Base-by-base conservation (phyloP, 1,284 basidiomycete species). In the Trametes versicolor region DNA sequence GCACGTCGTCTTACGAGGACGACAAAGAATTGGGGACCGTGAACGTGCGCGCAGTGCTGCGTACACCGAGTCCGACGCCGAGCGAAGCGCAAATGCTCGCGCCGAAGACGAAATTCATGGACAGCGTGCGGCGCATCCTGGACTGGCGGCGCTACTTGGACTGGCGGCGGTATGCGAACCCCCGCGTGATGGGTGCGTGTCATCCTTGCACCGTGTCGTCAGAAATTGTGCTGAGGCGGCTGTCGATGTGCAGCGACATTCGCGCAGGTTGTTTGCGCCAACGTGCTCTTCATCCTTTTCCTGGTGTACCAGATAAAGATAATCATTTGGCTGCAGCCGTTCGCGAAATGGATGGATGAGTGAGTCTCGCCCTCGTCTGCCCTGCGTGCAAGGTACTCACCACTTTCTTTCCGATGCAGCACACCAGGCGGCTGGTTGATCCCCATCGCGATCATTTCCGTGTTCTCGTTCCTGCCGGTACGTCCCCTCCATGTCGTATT, bases 391-490 rank as follows among this genome's bases (percentile, higher is more conserved):
- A 21, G 1, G 13, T 23, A 36, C 47, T 53, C 25, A 57, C n/a
- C n/a, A 6, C 21, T 19, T n/a, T 32, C 47, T 37, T 13, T 9
- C 17, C n/a, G n/a, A 6, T 32, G 19, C 29, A 78, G 77, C 41
- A 66, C 76, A 19, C 73, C 73, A 3, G 75, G 67, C 36, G 95
- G 95, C 19, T 97, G 90, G 89, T 74, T 91, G 17, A 93, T 97
- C 50, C 95, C 95, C 1, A 94, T 96, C 52, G 92, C 79, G 51
- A 81, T 95, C 58, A 81, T 94, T 37, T 91, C 94, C 72, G 80
- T 94, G 65, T 86, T 94, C 34, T 92, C 91, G 0, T 91, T 93
- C 75, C 91, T 90, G 65, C 91, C 90, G 0, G 90, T 90, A 71
- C 65, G 85, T 70, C 15, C 15, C 13, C 19, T 17, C n/a, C n/a